These are phyloP conservation scores for Candolleomyces eurysporus DNA, from an alignment of 768 basidiomycete species.

Conservation along the genomic window DNA sequence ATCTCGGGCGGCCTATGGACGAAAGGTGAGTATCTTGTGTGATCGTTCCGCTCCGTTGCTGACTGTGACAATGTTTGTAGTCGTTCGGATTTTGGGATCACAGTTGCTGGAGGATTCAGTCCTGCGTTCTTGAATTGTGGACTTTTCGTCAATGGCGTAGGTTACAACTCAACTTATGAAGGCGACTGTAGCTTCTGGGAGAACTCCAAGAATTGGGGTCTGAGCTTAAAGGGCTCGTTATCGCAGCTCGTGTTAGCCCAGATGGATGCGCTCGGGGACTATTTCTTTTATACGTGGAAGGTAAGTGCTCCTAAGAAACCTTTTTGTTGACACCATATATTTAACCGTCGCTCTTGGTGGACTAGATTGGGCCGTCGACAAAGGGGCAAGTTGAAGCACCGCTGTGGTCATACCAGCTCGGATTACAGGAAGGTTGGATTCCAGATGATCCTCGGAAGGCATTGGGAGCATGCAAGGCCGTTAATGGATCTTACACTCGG, in stretches of 20 bases:
- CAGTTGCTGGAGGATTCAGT: conserved; percentile 74
- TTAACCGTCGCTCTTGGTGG: background rate
- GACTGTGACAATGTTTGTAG: conserved; percentile 18
- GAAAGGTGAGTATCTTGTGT: conserved; percentile 30
- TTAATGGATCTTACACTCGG: conserved; percentile 34
- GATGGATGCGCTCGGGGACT: conserved; percentile 30
- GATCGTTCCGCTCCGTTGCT: conserved; percentile 27
- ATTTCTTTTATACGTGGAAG: conserved; percentile 39
- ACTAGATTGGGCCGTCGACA: conserved; percentile 38
- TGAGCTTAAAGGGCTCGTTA: background rate
- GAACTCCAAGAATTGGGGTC: background rate
- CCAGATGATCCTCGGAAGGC: conserved; percentile 64
- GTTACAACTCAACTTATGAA: conserved; percentile 61
- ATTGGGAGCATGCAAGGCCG: conserved; percentile 52
- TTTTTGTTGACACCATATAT: no score
- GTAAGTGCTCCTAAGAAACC: conserved; percentile 3
- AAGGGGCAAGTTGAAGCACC: conserved; percentile 30
- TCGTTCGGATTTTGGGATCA: conserved; percentile 63
- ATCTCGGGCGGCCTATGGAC: conserved; percentile 49
- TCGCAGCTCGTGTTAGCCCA: conserved; percentile 27
- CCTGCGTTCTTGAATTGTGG: conserved; percentile 64
- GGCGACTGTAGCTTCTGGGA: conserved; percentile 57
- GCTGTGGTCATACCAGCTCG: conserved; percentile 33
- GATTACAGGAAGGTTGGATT: conserved; percentile 66
- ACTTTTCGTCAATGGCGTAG: conserved; percentile 24